Conservation (phyloP, 1,284 basidiomycete genomes). For the Sporisorium iseilematis-ciliati region DNA sequence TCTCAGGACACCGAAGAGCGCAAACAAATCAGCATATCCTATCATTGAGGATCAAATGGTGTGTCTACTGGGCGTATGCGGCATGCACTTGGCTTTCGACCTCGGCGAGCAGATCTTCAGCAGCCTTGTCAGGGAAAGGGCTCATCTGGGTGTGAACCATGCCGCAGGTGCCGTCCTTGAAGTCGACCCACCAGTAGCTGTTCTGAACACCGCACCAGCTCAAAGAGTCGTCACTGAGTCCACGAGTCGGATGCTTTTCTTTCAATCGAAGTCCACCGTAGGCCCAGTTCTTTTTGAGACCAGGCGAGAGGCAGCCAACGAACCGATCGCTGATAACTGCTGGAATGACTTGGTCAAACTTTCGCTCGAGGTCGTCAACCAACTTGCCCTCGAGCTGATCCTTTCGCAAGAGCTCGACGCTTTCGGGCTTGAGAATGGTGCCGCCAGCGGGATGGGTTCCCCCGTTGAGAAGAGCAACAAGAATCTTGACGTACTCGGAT, state of each 20-base stretch:
- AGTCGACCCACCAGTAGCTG: conserved; percentile 28
- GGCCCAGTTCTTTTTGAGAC: conserved; percentile 25
- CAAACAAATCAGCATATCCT: too few species aligned
- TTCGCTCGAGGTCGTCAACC: conserved; percentile 16
- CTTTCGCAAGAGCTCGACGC: conserved; percentile 43
- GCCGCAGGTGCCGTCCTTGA: conserved; percentile 27
- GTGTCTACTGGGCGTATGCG: conserved; percentile 11
- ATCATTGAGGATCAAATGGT: too few species aligned
- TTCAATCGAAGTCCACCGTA: conserved; percentile 23
- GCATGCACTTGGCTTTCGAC: conserved; percentile 26
- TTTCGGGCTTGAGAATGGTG: conserved; percentile 55
- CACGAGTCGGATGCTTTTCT: conserved; percentile 25
- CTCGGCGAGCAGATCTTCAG: conserved; percentile 21
- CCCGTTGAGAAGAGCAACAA: conserved; percentile 54
- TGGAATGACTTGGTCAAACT: conserved; percentile 20
- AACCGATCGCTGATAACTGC: conserved; percentile 20
- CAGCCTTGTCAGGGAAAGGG: conserved; percentile 24
- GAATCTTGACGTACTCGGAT: conserved; percentile 40
- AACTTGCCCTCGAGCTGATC: conserved; percentile 39
- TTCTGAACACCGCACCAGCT: conserved; percentile 33
- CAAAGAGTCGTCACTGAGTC: conserved; percentile 23
- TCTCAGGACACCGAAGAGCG: background rate
- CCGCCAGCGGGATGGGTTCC: conserved; percentile 53
- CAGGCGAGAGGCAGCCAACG: conserved; percentile 17
- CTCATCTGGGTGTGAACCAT: conserved; percentile 30